These are phyloP conservation scores for Komagataella phaffii DNA, from an alignment of 805 yeast genomes.

Conservation along the genomic window DNA sequence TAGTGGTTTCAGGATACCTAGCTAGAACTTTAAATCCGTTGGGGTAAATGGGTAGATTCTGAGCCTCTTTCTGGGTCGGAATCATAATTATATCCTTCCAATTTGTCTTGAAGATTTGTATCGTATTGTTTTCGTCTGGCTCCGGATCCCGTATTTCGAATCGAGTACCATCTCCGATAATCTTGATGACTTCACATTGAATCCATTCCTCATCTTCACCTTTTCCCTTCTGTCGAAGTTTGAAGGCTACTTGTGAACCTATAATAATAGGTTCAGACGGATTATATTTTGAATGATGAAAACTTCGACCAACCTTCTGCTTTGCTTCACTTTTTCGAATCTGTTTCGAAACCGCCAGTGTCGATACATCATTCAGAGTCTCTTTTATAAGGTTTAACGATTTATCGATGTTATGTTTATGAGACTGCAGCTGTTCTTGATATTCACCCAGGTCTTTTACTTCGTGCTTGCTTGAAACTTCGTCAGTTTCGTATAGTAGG, in stretches of 20 bases:
- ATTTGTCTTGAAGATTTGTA: slow-evolving; percentile 71
- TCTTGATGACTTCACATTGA: slow-evolving; percentile 77
- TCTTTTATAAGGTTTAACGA: slow-evolving; percentile 28
- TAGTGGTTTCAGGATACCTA: slow-evolving; percentile 93
- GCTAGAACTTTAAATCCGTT: slow-evolving; percentile 78
- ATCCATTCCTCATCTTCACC: slow-evolving; percentile 88
- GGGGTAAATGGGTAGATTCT: slow-evolving; percentile 40
- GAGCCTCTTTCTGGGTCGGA: slow-evolving; percentile 35
- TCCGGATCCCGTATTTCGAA: slow-evolving; percentile 96
- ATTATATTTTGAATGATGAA: slow-evolving; percentile 40
- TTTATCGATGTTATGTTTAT: slow-evolving; percentile 44
- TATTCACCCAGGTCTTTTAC: slow-evolving; percentile 16
- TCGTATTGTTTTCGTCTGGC: slow-evolving; percentile 88
- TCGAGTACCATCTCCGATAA: slow-evolving; percentile 59
- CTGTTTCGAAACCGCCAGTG: slow-evolving; percentile 4
- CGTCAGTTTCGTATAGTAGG: slow-evolving; percentile 15
- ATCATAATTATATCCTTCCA: slow-evolving; percentile 71
- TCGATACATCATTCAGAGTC: slow-evolving; percentile 26
- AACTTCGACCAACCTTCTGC: slow-evolving; percentile 8
- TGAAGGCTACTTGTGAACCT: slow-evolving; percentile 83
- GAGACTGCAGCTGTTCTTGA: slow-evolving; percentile 30
- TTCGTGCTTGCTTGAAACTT: slow-evolving; percentile 20
- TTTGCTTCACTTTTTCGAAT: slow-evolving; percentile 8
- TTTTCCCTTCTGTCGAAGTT: slow-evolving; percentile 40
- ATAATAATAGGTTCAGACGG: slow-evolving; percentile 42